These are phyloP conservation scores for Candida vaughaniae DNA, from an alignment of 805 yeast species.

Conservation along the genomic window DNA sequence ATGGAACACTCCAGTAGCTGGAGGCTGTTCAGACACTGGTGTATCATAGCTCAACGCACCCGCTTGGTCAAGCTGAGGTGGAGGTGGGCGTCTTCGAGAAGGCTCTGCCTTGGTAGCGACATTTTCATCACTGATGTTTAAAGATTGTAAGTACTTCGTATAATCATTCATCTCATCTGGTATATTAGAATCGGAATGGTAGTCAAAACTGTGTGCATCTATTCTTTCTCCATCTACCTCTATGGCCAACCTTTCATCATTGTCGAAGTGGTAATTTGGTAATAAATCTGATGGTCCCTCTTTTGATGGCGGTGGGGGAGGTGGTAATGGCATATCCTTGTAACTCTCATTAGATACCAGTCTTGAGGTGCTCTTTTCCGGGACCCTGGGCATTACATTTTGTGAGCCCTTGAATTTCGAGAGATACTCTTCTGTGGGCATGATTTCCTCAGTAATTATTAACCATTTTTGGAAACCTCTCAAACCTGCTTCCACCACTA, in stretches of 20 bases:
- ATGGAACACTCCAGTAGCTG: background rate
- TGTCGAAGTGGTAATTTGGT: constrained; percentile 22
- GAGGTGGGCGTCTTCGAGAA: constrained; percentile 6
- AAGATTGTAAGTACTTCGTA: constrained; percentile 19
- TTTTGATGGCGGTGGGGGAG: constrained; percentile 23
- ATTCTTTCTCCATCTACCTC: constrained; percentile 13
- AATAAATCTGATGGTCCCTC: constrained; percentile 11
- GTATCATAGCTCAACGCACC: no score
- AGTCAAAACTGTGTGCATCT: constrained; percentile 10
- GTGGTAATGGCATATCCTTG: constrained; percentile 24
- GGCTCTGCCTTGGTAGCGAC: background rate
- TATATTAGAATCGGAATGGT: background rate
- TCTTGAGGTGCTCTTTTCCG: constrained; percentile 7
- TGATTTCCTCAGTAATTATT: constrained; percentile 65
- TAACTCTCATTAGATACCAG: constrained; percentile 13
- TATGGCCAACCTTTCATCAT: constrained; percentile 8
- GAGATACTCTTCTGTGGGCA: constrained; percentile 37
- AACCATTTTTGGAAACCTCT: constrained; percentile 81
- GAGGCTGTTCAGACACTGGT: constrained; percentile 6
- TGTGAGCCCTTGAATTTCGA: constrained; percentile 19
- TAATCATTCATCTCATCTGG: constrained; percentile 20
- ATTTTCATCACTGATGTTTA: constrained; percentile 15
- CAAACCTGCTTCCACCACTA: constrained; percentile 77
- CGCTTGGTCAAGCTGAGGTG: no score
- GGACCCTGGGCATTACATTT: constrained; percentile 18